Conservation (phyloP, 768 basidiomycete genomes). For the Naganishia kalamii region DNA sequence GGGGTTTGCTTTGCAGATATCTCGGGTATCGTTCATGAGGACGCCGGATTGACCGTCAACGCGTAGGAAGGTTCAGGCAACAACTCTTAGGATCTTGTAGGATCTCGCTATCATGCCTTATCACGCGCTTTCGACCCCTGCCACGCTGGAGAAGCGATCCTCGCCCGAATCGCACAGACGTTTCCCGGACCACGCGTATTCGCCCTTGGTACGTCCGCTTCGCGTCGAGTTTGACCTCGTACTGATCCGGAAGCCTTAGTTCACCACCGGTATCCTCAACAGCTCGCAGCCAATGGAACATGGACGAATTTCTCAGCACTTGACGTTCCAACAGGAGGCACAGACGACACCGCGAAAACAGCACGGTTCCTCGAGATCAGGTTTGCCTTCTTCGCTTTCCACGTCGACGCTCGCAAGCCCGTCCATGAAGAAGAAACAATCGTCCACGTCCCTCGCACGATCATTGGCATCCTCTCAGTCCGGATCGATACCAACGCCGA, state of each 20-base stretch:
- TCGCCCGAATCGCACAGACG: neutral
- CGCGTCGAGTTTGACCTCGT: neutral
- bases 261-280: neutral
- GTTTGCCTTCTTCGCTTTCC: neutral
- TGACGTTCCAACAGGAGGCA: slow-evolving; percentile 2
- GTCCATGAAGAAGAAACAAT: slow-evolving; percentile 13
- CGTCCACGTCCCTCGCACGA: neutral
- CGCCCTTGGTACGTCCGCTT: neutral
- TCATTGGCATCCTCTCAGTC: neutral
- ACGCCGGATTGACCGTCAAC: no score
- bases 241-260: neutral
- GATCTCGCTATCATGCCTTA: neutral
- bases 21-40: no score
- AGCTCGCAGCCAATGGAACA: neutral
- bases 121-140: neutral
- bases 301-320: neutral
- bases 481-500: slow-evolving; percentile 10
- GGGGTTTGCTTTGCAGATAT: no score
- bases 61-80: no score
- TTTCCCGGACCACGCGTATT: neutral
- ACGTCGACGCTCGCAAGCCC: neutral
- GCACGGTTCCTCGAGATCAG: neutral
- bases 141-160: neutral
- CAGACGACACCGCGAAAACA: neutral
- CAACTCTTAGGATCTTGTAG: no score